Conservation (phyloP, 306 rosid genomes). For the Ceratonia siliqua region DNA sequence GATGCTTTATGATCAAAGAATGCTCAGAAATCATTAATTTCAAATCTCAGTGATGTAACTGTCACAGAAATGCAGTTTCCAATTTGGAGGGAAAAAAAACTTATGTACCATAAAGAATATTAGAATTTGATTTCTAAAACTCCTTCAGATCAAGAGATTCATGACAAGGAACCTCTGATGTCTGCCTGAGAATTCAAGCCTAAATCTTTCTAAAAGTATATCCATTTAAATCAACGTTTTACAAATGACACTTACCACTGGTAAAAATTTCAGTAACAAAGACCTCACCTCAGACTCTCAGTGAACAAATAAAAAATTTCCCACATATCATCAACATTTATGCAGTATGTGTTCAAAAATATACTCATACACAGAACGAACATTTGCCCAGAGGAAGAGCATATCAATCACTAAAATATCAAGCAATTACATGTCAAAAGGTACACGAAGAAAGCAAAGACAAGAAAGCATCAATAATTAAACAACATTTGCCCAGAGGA, state of each 20-base stretch:
- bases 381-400: background rate
- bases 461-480: constrained; percentile 24
- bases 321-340: constrained; percentile 1
- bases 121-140: background rate
- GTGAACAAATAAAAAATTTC: background rate
- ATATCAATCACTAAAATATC: background rate
- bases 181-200: background rate
- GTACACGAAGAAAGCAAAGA: background rate
- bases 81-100: background rate
- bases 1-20: constrained; percentile 25
- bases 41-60: background rate
- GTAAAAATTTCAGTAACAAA: constrained; percentile 1
- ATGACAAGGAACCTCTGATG: background rate
- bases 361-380: constrained; percentile 2
- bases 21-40: background rate
- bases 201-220: background rate
- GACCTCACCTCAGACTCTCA: background rate
- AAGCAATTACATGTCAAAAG: background rate
- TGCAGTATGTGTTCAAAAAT: background rate
- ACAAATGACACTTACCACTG: background rate
- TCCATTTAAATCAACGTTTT: background rate
- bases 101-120: background rate
- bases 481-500: constrained; percentile 34
- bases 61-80: constrained; percentile 7
- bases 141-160: constrained; percentile 2